Percentiles rank a stretch among this genome's conserved stretches.
These are phyloP conservation scores for Solanum arcanum DNA, from an alignment of 257 asterid genomes.

Conservation along the genomic window DNA sequence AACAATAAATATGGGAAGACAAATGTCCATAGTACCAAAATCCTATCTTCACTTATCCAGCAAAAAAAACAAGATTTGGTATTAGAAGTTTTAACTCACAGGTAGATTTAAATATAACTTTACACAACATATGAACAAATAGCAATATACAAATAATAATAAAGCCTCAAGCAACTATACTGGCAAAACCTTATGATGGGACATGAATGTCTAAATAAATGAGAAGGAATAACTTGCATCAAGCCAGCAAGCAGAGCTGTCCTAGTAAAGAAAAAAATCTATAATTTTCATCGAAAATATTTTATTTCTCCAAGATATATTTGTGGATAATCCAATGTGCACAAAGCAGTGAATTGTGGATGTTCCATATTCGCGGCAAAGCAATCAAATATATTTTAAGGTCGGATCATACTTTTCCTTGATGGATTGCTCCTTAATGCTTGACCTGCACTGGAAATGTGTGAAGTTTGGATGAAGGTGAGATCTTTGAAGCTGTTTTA, in stretches of 20 bases:
- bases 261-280: not conserved
- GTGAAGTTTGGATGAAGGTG: not conserved
- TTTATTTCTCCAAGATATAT: not conserved
- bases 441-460: not conserved
- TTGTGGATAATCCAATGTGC: not conserved
- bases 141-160: not conserved
- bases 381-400: not conserved
- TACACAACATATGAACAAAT: not conserved
- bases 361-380: not conserved
- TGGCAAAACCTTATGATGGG: constrained; percentile 1
- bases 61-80: not conserved
- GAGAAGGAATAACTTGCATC: not conserved
- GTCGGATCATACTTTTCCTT: not conserved
- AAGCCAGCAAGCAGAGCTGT: not conserved
- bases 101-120: not conserved
- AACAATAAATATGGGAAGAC: not conserved
- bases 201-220: not conserved
- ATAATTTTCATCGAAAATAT: not conserved
- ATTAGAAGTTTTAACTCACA: not conserved
- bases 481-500: constrained; percentile 32
- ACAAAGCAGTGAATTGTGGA: not conserved
- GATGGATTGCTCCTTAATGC: not conserved
- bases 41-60: not conserved
- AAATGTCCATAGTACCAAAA: not conserved
- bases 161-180: not conserved